Percentiles rank a stretch among this genome's conserved stretches.
phyloP scores from a whole-genome alignment of 2,329 filamentous ascomycete genomes.

The Xylaria sp. region DNA sequence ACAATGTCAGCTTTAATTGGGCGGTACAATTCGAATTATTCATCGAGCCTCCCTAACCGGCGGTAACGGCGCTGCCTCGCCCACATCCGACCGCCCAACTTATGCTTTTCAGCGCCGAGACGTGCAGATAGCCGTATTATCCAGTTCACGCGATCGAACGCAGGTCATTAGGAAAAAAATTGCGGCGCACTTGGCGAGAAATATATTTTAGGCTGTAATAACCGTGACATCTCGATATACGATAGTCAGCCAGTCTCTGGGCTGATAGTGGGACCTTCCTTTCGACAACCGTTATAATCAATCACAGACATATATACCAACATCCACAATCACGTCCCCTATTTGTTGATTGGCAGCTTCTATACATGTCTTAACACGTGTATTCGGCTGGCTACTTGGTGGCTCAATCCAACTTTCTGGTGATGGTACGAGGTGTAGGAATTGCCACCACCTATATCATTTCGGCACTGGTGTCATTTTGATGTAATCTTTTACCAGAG shows the following conservation, averaged over 20 bases:
- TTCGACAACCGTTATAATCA: background rate
- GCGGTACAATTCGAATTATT: background rate
- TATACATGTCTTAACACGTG: background rate
- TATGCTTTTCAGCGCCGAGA: constrained; percentile 36
- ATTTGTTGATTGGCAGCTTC: background rate
- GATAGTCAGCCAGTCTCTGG: background rate
- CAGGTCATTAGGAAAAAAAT: constrained; percentile 1
- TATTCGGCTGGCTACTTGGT: background rate
- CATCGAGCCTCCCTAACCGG: constrained; percentile 6
- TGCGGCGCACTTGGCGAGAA: background rate
- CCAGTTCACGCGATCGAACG: background rate
- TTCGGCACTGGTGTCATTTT: constrained; percentile 16
- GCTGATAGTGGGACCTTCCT: background rate
- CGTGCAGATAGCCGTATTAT: constrained; percentile 30
- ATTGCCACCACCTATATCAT: background rate
- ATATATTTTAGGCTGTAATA: constrained; percentile 10
- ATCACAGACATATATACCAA: background rate
- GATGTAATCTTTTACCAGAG: background rate
- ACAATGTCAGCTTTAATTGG: background rate
- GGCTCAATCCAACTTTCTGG: background rate
- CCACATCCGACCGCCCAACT: constrained; percentile 19
- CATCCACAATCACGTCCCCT: background rate
- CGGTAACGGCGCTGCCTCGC: constrained; percentile 2
- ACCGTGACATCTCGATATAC: background rate
- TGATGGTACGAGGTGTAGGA: constrained; percentile 6